Base-by-base conservation (phyloP, 768 basidiomycete species). In the Amanita pseudoporphyria region DNA sequence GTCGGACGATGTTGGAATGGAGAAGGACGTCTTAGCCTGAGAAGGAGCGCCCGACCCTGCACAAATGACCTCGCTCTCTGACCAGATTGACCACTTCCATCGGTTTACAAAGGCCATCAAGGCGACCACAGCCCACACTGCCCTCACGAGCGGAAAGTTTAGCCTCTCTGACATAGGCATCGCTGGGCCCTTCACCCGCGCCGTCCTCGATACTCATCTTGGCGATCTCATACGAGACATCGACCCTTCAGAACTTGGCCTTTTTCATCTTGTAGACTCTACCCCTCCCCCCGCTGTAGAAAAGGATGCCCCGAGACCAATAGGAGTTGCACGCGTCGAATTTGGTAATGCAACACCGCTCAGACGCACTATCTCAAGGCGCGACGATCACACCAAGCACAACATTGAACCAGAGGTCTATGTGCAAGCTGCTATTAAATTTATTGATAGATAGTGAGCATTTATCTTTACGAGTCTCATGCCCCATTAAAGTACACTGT, bases 181-280 rank as follows among this genome's bases (percentile, higher is more conserved):
- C 3, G 61, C 66, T 9, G 63, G 71, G 7, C 76, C 77, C 2
- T 89, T 88, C 59, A 77, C 84, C 5, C 67, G 62, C 46, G 84
- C 87, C 3, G 74, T 87, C 7, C 78, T 90, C 21, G 55, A 71
- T 16, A 72, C 79, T 0, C 65, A 74, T 45, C 74, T 89, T 7
- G 81, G 81, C 37, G 82, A 88, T 58, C 78, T 89, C 53, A 86
- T 88, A 53, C 84, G 87, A 58, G 87, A 89, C 57, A 71, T 82
- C 53, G 86, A 89, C 55, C 70, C 81, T 7, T 79, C 86, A 5
- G 87, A 90, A 59, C 73, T 87, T 22, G 87, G 87, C 31, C 77
- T 90, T 21, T 88, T 89, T 65, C 79, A 73, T 6, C 72, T 87
- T 45, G 67, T 75, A 2, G 60, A 64, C 60, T 35, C 58, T 50